These are phyloP conservation scores for Diaporthe sp. DNA, from an alignment of 2,329 filamentous ascomycete species.

Conservation along the genomic window DNA sequence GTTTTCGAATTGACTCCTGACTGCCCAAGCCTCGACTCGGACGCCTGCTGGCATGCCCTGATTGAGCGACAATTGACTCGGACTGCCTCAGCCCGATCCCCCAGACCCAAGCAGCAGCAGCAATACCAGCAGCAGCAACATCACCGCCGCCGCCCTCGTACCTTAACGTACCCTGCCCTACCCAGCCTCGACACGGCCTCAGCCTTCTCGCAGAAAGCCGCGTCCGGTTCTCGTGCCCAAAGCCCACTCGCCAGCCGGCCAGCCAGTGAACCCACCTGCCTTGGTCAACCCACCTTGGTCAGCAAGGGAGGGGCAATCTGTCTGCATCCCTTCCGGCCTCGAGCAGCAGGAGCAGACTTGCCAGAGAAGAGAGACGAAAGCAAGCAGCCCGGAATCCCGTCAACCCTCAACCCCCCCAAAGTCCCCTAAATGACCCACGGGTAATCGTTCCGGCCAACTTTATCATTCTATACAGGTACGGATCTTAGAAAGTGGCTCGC, in stretches of 20 bases:
- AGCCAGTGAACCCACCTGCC: conserved; percentile 22
- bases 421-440: conserved; percentile 17
- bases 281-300: conserved; percentile 31
- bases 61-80: conserved; percentile 37
- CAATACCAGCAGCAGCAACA: not conserved
- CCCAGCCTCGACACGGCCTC: conserved; percentile 33
- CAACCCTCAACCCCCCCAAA: not conserved
- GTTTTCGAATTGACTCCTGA: conserved; percentile 32
- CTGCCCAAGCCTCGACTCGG: conserved; percentile 32
- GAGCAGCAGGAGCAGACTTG: conserved; percentile 24
- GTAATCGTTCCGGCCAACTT: conserved; percentile 23
- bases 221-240: conserved; percentile 18
- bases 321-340: conserved; percentile 30
- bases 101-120: conserved; percentile 13
- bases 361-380: not conserved
- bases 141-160: not conserved
- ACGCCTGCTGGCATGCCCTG: conserved; percentile 19
- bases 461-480: conserved; percentile 27
- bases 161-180: not conserved
- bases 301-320: conserved; percentile 38
- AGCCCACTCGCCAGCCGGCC: conserved; percentile 25
- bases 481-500: conserved; percentile 30
- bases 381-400: not conserved
- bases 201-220: conserved; percentile 28
- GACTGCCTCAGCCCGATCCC: conserved; percentile 31